Base-by-base conservation (phyloP, 1,284 basidiomycete genomes). In the Tausonia pullulans region DNA sequence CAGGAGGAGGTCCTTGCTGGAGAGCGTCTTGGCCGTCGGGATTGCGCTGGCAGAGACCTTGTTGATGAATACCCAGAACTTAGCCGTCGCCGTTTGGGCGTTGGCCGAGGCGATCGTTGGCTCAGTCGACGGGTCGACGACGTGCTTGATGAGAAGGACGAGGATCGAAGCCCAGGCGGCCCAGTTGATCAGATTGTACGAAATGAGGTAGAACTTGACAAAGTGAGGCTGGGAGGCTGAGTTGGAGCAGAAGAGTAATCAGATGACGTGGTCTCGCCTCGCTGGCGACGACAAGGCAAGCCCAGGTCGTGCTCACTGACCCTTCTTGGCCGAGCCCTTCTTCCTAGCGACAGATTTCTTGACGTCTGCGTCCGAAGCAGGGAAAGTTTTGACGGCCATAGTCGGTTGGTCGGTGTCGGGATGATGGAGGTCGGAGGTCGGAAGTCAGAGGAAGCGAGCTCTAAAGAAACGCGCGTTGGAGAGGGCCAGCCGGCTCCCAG, bases 121-220 rank as follows among this genome's bases (percentile, higher is more conserved):
- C 10, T 68, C 43, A 58, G 68, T 63, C 40, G 72, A 67, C 3
- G 73, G 71, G 44, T 68, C 10, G 63, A 75, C 63, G 70, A 76
- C 71, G 69, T 70, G 69, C 11, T 63, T 51, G 61, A 73, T 60
- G 56, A 80, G 79, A 62, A 74, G 70, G 70, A 79, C 68, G 70
- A 94, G 84, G 67, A 94, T 77, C 74, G 83, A 82, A 0, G 75
- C 75, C 92, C 92, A 95, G 54, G 84, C 86, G 4, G 84, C 61
- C 0, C 86, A 79, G 0, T 88, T 90, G 61, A 86, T 71, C 67
- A 82, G 69, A 78, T 96, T 95, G 81, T 91, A 96, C 0, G 78
- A 74, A 65, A 89, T 70, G 2, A 96, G 81, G 78, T 94, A 95
- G 75, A 69, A 64, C 65, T 76, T 76, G 65, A 74, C 46, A 14